These are phyloP conservation scores for Leccinum boreale DNA, from an alignment of 768 basidiomycete species.

Conservation along the genomic window DNA sequence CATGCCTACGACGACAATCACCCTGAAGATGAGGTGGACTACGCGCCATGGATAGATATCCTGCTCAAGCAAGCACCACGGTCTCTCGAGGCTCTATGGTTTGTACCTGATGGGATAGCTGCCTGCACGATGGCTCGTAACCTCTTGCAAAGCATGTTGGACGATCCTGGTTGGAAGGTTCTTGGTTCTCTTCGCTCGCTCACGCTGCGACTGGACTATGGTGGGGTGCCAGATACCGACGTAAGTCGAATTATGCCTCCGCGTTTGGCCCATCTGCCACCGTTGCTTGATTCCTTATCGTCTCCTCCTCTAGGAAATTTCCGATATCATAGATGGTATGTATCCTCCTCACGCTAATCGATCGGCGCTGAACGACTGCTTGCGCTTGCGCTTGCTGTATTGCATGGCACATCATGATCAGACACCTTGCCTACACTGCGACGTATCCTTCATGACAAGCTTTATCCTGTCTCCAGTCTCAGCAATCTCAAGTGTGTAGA, in stretches of 20 bases:
- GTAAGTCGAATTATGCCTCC: neutral
- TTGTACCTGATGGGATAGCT: neutral
- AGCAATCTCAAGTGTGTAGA: neutral
- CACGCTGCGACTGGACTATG: neutral
- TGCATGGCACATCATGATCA: neutral
- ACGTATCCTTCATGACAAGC: neutral
- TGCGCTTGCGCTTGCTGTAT: neutral
- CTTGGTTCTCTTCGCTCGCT: neutral
- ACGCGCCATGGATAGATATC: neutral
- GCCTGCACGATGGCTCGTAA: neutral
- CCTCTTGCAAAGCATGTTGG: neutral
- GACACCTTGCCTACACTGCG: neutral
- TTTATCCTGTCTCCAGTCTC: neutral
- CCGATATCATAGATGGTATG: neutral
- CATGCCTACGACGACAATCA: neutral
- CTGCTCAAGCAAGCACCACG: neutral
- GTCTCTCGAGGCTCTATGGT: neutral
- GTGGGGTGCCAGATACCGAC: neutral
- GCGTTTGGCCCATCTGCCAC: neutral
- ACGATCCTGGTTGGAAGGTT: neutral
- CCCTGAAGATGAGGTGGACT: neutral
- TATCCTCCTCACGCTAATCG: neutral
- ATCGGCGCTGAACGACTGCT: neutral
- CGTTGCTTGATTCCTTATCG: neutral
- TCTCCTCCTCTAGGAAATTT: neutral